Percentiles rank a stretch among this genome's conserved stretches.
These are phyloP conservation scores for Clonostachys rosea DNA, from an alignment of 2,329 filamentous ascomycete genomes.

Conservation along the genomic window DNA sequence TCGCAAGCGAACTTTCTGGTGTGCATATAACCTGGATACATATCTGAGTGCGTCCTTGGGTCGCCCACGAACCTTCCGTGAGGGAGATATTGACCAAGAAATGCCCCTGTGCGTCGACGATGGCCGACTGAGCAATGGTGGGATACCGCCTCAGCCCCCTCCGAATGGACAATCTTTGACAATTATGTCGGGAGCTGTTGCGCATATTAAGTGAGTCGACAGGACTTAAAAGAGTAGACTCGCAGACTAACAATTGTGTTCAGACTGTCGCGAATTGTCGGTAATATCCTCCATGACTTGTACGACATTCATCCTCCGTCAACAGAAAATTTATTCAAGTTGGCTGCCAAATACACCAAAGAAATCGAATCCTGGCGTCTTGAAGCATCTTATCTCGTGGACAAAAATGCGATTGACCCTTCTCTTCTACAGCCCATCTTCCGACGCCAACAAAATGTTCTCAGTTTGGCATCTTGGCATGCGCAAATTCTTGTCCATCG, in stretches of 20 bases:
- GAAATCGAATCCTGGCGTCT: constrained; percentile 25
- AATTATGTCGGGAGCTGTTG: constrained; percentile 22
- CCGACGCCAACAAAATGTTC: constrained; percentile 30
- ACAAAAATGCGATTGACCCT: constrained; percentile 25
- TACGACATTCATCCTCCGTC: constrained; percentile 26
- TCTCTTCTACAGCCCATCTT: constrained; percentile 29
- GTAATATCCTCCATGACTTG: constrained; percentile 22
- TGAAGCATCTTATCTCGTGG: constrained; percentile 25
- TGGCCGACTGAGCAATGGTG: constrained; percentile 27
- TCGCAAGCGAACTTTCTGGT: constrained; percentile 52
- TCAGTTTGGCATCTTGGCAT: constrained; percentile 35
- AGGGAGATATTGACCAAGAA: constrained; percentile 63
- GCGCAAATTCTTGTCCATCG: constrained; percentile 31
- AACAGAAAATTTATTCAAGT: constrained; percentile 11
- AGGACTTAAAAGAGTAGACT: background rate
- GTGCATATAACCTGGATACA: constrained; percentile 58
- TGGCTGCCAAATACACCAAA: constrained; percentile 19
- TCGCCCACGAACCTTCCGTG: constrained; percentile 55
- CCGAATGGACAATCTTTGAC: constrained; percentile 3
- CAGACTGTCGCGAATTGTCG: constrained; percentile 23
- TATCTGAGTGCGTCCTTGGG: constrained; percentile 61
- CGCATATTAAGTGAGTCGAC: constrained; percentile 21
- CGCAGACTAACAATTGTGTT: background rate
- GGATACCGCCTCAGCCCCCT: background rate
- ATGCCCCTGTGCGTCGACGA: constrained; percentile 52